Percentiles rank a stretch among this genome's conserved stretches.
Evolutionary conservation across 2,329 filamentous ascomycete species (phyloP).

Genomic region (Calonectria pauciramosa): DNA sequence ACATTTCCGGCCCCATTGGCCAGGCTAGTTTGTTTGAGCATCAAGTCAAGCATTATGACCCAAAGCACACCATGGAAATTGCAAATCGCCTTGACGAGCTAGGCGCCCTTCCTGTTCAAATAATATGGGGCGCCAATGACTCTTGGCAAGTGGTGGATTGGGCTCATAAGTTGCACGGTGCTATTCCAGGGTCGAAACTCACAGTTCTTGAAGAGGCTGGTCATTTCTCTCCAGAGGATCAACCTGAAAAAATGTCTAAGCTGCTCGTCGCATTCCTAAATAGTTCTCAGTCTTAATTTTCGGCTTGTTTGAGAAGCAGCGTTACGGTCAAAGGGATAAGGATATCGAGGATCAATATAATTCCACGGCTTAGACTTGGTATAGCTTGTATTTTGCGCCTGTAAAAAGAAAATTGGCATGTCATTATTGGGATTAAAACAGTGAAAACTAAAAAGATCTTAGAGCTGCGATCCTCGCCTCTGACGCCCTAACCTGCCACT

Average conservation of each 20-base stretch:
- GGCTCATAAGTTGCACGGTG: slow-evolving; percentile 46
- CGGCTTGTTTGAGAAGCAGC: background rate
- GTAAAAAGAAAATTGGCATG: background rate
- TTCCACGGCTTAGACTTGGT: too few relatives aligned
- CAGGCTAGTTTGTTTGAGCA: slow-evolving; percentile 51
- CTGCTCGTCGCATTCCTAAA: slow-evolving; percentile 30
- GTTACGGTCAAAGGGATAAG: background rate
- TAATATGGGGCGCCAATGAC: slow-evolving; percentile 51
- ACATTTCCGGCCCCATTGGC: slow-evolving; percentile 50
- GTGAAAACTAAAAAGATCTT: slow-evolving; percentile 20
- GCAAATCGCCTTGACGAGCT: slow-evolving; percentile 41
- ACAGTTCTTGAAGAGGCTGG: slow-evolving; percentile 45
- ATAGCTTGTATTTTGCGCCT: background rate
- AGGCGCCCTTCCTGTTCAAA: slow-evolving; percentile 42
- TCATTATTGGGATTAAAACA: background rate
- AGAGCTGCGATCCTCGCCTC: slow-evolving; percentile 31
- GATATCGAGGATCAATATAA: background rate
- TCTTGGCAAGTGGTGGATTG: slow-evolving; percentile 49
- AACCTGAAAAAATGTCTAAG: slow-evolving; percentile 38
- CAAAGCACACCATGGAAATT: slow-evolving; percentile 51
- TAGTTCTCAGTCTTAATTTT: background rate
- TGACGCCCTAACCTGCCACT: slow-evolving; percentile 28
- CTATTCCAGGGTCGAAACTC: slow-evolving; percentile 48
- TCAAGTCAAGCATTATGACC: slow-evolving; percentile 50
- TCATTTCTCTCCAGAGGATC: slow-evolving; percentile 50